Base-by-base conservation (phyloP, 495 filamentous ascomycete species). In the Physcia stellaris region DNA sequence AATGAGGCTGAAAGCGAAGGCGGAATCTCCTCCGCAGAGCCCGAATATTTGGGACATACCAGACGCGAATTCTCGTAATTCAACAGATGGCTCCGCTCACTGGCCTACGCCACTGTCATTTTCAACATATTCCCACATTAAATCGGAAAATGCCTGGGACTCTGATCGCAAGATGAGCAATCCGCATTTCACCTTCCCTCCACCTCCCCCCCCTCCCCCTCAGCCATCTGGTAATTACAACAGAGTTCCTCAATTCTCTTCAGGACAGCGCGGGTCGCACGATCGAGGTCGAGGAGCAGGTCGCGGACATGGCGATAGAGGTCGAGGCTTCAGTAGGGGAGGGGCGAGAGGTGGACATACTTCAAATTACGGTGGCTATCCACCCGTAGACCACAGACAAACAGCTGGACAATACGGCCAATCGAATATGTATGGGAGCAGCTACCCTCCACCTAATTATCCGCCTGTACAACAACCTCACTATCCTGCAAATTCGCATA, bases 301-400 rank as follows among this genome's bases (percentile, higher is more conserved):
- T 18, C 61, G 64, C 51, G 66, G 68, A 21, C 61, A 67, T 13
- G 60, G 71, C 47, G 69, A 68, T 36, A 57, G 69, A 21, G 60
- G 75, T 34, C 63, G 66, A 42, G 66, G 65, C 7, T 59, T 68
- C 48, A 63, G 62, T 48, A 62, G 63, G 17, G 66, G 68, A 37
- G 52, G 56, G 7, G 28, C 18, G 38, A 48, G 48, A 48, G 40
- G 45, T 12, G 47, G 42, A 15, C 18, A 34, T 31, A 41, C 17
- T 3, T 38, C 47, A 21, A 18, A 11, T 23, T 36, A 41, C 21
- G 20, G 32, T 31, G 16, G 24, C 15, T 37, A 43, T 21, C n/a
- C 31, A 10, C 13, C 12, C 22, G 33, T 10, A 23, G 18, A 24
- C 24, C 22, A 17, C 29, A 19, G 22, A 19, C 30, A 28, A 15